Percentiles rank a stretch among this genome's conserved stretches.
These are phyloP conservation scores for Phialocephala subalpina DNA, from an alignment of 2,329 filamentous ascomycete genomes.

Conservation along the genomic window DNA sequence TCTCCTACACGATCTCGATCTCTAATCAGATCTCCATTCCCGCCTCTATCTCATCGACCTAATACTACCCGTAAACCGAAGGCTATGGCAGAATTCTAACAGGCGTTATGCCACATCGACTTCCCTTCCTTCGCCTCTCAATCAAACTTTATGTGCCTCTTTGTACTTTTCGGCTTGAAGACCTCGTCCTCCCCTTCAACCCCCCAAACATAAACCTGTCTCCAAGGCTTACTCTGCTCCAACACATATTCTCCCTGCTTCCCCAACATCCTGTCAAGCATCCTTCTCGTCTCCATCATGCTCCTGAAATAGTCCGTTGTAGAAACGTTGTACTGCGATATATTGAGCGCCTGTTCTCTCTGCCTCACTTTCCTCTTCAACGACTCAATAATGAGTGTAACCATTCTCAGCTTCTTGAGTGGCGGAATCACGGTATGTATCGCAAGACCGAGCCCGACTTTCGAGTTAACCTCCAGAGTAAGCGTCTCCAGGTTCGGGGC, in stretches of 20 bases:
- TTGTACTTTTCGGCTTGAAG: slow-evolving; percentile 7
- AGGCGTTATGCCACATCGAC: not conserved
- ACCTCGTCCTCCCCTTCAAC: slow-evolving; percentile 9
- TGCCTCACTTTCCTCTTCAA: not conserved
- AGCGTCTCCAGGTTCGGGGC: slow-evolving; percentile 9
- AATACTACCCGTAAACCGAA: too few relatives aligned
- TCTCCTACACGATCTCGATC: not conserved
- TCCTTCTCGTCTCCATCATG: slow-evolving; percentile 3
- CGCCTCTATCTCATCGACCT: too few relatives aligned
- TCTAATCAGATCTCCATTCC: not conserved
- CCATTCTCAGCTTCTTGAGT: not conserved
- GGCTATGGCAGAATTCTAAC: not conserved
- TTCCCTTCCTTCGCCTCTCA: not conserved
- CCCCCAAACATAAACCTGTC: slow-evolving; percentile 16
- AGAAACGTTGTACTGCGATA: not conserved
- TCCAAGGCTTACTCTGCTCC: not conserved
- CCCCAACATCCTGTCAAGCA: slow-evolving; percentile 18
- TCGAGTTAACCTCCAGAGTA: slow-evolving; percentile 7
- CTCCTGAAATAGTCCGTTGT: slow-evolving; percentile 12
- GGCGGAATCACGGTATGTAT: slow-evolving; percentile 15
- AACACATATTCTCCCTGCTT: not conserved
- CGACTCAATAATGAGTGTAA: slow-evolving; percentile 8
- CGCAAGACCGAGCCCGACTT: slow-evolving; percentile 2
- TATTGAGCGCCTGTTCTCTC: not conserved
- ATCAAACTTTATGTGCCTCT: slow-evolving; percentile 18